A percentile compares a stretch with the other conserved stretches of the same genome.
phyloP scores from a whole-genome alignment of 1,139 yeast genomes.

The Hansenula lynferdii region DNA sequence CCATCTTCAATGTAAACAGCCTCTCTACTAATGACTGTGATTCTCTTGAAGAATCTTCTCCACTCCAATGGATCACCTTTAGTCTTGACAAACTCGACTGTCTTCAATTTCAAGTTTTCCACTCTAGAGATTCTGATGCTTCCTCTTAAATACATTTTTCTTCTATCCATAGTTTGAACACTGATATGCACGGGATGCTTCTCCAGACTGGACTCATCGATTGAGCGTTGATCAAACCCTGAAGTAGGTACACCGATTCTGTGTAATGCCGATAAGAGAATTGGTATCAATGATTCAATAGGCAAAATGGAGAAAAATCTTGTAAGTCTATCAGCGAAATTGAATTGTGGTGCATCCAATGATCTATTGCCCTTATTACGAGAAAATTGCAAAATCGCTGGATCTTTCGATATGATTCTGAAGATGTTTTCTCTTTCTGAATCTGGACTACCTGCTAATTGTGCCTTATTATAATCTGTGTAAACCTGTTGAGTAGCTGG shows the following conservation, averaged over 20 bases:
- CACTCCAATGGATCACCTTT: constrained; percentile 67
- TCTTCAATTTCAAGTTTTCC: constrained; percentile 31
- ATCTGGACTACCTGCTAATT: constrained; percentile 12
- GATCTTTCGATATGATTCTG: constrained; percentile 39
- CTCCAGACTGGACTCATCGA: constrained; percentile 8
- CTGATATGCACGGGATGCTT: constrained; percentile 31
- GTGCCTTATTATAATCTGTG: constrained; percentile 22
- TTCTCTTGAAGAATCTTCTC: constrained; percentile 54
- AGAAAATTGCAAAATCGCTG: constrained; percentile 45
- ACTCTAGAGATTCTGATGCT: constrained; percentile 36
- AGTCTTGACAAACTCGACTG: constrained; percentile 45
- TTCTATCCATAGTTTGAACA: constrained; percentile 40
- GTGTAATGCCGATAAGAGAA: constrained; percentile 34
- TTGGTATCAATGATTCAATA: constrained; percentile 37
- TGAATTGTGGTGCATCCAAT: constrained; percentile 18
- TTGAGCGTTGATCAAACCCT: constrained; percentile 10
- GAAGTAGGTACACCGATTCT: constrained; percentile 32
- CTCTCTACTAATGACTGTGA: constrained; percentile 49
- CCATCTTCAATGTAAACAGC: constrained; percentile 35
- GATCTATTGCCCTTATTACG: constrained; percentile 11
- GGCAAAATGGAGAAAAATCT: constrained; percentile 42
- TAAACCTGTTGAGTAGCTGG: constrained; percentile 33
- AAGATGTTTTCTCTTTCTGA: constrained; percentile 28
- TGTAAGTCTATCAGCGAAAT: constrained; percentile 39
- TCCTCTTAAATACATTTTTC: constrained; percentile 43